Evolutionary conservation across 2,329 filamentous ascomycete species (phyloP).

Genomic region (Podosphaera xanthii): DNA sequence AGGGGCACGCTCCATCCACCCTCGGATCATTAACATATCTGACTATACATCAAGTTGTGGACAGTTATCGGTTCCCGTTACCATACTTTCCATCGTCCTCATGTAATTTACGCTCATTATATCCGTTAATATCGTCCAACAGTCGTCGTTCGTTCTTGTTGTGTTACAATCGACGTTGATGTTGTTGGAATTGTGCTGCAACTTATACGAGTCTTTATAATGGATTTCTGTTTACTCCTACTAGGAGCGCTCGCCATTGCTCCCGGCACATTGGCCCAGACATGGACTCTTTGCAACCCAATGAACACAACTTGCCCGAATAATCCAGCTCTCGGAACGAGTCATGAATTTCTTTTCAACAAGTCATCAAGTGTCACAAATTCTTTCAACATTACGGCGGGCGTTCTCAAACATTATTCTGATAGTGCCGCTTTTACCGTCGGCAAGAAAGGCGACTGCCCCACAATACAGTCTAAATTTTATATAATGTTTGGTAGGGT

Average conservation of each 20-base stretch:
- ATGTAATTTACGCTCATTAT: not conserved
- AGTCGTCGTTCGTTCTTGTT: not conserved
- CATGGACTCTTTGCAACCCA: constrained; percentile 59
- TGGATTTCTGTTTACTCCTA: not conserved
- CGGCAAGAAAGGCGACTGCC: constrained; percentile 44
- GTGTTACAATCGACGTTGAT: not conserved
- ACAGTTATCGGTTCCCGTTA: not conserved
- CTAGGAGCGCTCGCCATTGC: constrained; percentile 5
- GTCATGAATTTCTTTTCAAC: constrained; percentile 42
- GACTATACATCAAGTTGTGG: not conserved
- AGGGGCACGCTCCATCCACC: not conserved
- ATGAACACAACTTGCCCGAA: constrained; percentile 44
- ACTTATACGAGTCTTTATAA: not conserved
- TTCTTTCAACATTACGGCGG: constrained; percentile 47
- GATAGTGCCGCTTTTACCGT: constrained; percentile 51
- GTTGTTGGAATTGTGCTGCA: not conserved
- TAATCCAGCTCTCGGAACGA: constrained; percentile 45
- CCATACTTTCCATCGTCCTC: not conserved
- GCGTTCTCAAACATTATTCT: constrained; percentile 35
- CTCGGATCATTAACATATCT: not conserved
- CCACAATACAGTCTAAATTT: constrained; percentile 56
- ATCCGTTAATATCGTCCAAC: not conserved
- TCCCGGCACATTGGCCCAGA: constrained; percentile 32
- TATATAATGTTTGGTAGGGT: constrained; percentile 73
- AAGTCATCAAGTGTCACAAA: constrained; percentile 25